phyloP scores from a whole-genome alignment of 78 protist species.

The Protostelium mycophagum region DNA sequence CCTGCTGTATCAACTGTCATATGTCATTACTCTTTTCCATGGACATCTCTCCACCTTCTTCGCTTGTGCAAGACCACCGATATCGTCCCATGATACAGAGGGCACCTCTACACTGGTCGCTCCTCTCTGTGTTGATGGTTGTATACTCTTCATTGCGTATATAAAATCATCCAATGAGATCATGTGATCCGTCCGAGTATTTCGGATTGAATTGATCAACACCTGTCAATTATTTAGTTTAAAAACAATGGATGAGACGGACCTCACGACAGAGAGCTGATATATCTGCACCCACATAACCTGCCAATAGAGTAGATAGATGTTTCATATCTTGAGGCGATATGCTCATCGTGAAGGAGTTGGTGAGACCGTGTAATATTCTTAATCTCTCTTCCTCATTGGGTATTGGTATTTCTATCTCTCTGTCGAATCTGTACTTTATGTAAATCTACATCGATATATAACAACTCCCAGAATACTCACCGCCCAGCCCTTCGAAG shows the following conservation, averaged over 20 bases:
- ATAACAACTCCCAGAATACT: constrained; percentile 16
- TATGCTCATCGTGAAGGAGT: constrained; percentile 14
- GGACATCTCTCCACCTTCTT: constrained; percentile 8
- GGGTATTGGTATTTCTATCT: constrained; percentile 56
- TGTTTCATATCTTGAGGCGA: not conserved
- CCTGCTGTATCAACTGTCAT: constrained; percentile 23
- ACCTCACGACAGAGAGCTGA: constrained; percentile 49
- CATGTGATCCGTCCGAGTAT: not conserved
- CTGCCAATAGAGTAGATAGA: constrained; percentile 25
- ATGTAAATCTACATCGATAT: not conserved
- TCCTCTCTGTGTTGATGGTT: constrained; percentile 31
- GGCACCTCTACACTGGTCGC: constrained; percentile 5
- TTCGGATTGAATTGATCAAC: not conserved
- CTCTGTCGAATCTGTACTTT: constrained; percentile 33
- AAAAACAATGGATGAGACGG: not conserved
- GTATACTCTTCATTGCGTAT: constrained; percentile 20
- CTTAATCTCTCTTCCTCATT: constrained; percentile 20
- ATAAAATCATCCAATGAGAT: constrained; percentile 16
- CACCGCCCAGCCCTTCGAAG: constrained; percentile 79
- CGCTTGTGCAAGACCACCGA: constrained; percentile 72
- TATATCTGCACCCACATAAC: constrained; percentile 64
- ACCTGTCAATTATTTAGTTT: not conserved
- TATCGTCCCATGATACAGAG: constrained; percentile 63
- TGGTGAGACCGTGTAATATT: constrained; percentile 17
- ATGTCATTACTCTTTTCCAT: not conserved